These are phyloP conservation scores for Raphanus raphanistrum DNA, from an alignment of 345 rosid genomes.

Conservation along the genomic window DNA sequence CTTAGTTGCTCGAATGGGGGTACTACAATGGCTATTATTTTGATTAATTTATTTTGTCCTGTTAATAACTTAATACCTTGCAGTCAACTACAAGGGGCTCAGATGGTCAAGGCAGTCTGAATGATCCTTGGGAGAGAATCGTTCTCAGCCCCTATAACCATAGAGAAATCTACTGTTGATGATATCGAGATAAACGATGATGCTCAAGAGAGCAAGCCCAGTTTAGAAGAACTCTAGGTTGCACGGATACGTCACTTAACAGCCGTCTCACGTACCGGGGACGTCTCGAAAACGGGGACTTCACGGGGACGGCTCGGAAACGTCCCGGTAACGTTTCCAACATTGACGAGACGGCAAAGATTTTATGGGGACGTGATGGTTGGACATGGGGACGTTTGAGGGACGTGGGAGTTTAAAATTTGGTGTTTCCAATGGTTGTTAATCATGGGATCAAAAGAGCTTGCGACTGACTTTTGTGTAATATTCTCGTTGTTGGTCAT, in stretches of 20 bases:
- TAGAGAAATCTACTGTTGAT: slow-evolving; percentile 37
- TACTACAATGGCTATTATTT: no score
- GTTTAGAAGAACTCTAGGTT: slow-evolving; percentile 73
- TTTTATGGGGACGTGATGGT: background rate
- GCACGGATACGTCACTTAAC: background rate
- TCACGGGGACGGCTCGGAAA: background rate
- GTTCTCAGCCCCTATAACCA: slow-evolving; percentile 42
- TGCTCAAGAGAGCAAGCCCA: slow-evolving; percentile 58
- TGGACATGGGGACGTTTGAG: background rate
- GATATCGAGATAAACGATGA: slow-evolving; percentile 24
- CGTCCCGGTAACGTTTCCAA: background rate
- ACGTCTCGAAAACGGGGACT: background rate
- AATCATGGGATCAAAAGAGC: background rate
- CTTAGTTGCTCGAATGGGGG: no score
- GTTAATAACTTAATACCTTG: slow-evolving; percentile 21
- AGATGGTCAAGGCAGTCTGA: slow-evolving; percentile 92
- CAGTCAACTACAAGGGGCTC: slow-evolving; percentile 94
- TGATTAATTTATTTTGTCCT: background rate
- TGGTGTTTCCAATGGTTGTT: background rate
- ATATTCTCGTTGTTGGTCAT: no score
- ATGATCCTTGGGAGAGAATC: slow-evolving; percentile 83
- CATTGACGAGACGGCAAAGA: background rate
- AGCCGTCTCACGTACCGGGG: background rate
- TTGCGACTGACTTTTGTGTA: no score
- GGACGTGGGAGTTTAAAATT: background rate